Conservation (phyloP, 2,329 filamentous ascomycete genomes). For the Ilyonectria robusta region DNA sequence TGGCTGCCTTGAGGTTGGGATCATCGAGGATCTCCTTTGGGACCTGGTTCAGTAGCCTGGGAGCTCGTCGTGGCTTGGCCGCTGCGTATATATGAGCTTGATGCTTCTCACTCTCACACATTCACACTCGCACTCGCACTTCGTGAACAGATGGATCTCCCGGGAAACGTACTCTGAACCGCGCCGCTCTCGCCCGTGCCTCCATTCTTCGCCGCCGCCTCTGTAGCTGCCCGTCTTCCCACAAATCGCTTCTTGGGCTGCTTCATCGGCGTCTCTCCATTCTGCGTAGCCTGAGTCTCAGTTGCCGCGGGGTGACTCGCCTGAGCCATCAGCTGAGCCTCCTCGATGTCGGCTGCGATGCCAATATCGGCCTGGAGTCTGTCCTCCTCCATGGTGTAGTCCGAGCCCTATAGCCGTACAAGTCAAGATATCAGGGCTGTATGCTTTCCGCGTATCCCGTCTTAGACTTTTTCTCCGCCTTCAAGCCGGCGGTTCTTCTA, state of each 20-base stretch:
- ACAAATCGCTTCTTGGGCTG: conserved; percentile 95
- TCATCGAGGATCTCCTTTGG: conserved; percentile 90
- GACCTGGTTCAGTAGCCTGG: conserved; percentile 90
- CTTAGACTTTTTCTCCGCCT: neutral
- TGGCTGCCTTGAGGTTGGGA: conserved; percentile 86
- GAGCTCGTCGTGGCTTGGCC: conserved; percentile 78
- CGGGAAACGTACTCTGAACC: conserved; percentile 64
- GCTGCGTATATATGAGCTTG: conserved; percentile 62
- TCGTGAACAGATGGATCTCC: neutral
- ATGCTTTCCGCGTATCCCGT: neutral
- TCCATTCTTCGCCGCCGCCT: conserved; percentile 66
- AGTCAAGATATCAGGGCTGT: neutral
- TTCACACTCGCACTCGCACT: conserved; percentile 15
- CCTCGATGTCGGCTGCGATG: conserved; percentile 76
- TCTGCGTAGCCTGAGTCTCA: conserved; percentile 41
- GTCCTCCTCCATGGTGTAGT: conserved; percentile 79
- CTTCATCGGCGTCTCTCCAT: conserved; percentile 65
- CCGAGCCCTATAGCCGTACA: neutral
- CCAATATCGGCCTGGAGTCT: conserved; percentile 79
- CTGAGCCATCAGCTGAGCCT: conserved; percentile 56
- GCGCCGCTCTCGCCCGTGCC: conserved; percentile 50
- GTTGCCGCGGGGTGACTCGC: conserved; percentile 38
- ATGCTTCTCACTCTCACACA: conserved; percentile 18
- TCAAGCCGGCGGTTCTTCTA: conserved; percentile 3
- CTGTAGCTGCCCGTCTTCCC: conserved; percentile 81